Conservation (phyloP, 2,329 filamentous ascomycete species). For the Xylaria sp. region DNA sequence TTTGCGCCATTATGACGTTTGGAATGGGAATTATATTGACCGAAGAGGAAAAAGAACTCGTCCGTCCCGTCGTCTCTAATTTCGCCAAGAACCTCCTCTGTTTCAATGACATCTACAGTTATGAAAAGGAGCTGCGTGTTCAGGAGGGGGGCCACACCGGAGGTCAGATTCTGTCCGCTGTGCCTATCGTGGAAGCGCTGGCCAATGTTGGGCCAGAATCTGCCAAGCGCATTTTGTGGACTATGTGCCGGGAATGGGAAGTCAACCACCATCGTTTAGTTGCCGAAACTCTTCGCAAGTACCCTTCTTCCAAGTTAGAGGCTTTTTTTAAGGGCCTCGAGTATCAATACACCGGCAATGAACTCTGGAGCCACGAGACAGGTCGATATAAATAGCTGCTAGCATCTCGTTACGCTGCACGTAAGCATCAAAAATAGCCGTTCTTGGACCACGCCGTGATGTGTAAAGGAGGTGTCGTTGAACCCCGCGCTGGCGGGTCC, state of each 20-base stretch:
- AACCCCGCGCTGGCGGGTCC: no score
- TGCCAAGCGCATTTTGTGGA: neutral
- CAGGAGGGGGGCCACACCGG: constrained; percentile 38
- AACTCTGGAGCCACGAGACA: neutral
- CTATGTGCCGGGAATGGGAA: constrained; percentile 6
- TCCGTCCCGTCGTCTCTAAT: constrained; percentile 40
- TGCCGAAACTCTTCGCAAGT: neutral
- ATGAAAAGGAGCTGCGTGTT: constrained; percentile 43
- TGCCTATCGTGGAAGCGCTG: constrained; percentile 2
- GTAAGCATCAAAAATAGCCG: no score
- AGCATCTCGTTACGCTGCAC: no score
- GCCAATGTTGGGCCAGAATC: neutral
- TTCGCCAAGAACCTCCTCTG: constrained; percentile 44
- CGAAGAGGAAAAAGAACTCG: constrained; percentile 31
- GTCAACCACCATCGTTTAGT: neutral
- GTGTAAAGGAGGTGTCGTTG: no score
- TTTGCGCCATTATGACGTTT: no score
- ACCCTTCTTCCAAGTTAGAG: neutral
- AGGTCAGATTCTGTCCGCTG: neutral
- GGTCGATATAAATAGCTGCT: no score
- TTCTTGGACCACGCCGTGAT: no score
- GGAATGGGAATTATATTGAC: constrained; percentile 21
- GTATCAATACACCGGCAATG: constrained; percentile 4
- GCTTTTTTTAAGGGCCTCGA: neutral
- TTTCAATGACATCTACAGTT: constrained; percentile 41